Base-by-base conservation (phyloP, 1,284 basidiomycete species). In the Coniophora puteana region DNA sequence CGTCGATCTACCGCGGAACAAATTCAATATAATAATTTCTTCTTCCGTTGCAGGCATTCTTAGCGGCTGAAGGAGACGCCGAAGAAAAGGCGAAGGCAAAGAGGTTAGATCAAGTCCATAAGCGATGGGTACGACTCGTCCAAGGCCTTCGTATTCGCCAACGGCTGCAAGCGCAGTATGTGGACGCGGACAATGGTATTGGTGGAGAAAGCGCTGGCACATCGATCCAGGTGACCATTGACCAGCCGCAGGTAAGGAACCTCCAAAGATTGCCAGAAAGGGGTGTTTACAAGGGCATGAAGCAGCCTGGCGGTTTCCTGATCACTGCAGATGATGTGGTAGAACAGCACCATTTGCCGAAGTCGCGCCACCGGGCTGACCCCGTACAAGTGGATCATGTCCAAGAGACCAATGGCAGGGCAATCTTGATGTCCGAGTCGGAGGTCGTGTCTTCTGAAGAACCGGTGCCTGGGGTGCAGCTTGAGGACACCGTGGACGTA, bases 101-200 rank as follows among this genome's bases (percentile, higher is more conserved):
- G 62, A 76, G 75, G 44, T 78, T 89, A 52, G 91, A 93, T 41
- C 77, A 82, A 18, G 87, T 86, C 1, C 66, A 96, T 51, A 94
- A 93, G 63, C 78, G 86, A 31, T 99, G 96, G 96, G 78, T 73
- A 33, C 83, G 85, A 51, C 75, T 99, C 23, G 75, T 98, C 21
- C 89, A 92, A 28, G 94, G 93, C 1, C 71, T 98, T 34, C 77
- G 89, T 20, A 90, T 98, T 44, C 78, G 91, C 8, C 74, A 86
- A 55, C 76, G 93, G 26, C 69, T 98, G 24, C 81, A 87, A 52
- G 80, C 80, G 37, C 83, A 95, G 58, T 98, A 97, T 62, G 80
- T 76, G 38, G 39, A 27, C 40, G 41, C 43, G 41, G 36, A 33
- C 53, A 26, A n/a, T 40, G 28, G 49, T 34, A n/a, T 36, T 46